These are phyloP conservation scores for Oldenlandia corymbosa DNA, from an alignment of 257 asterid genomes.

Conservation along the genomic window DNA sequence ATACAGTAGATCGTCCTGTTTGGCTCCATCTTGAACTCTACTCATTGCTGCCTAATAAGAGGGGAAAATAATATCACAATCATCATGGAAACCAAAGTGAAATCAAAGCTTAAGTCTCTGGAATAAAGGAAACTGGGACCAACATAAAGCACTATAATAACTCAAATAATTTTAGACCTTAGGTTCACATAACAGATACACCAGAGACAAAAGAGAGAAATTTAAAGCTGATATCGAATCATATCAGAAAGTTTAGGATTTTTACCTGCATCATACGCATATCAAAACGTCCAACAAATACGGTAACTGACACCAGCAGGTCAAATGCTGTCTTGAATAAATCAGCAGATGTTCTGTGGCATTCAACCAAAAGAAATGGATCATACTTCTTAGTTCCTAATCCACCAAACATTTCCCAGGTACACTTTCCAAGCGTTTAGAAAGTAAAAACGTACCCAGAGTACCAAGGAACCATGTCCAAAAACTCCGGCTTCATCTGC, in stretches of 20 bases:
- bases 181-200: not conserved
- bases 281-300: slow-evolving; percentile 99
- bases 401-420: not conserved
- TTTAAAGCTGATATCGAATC: too few relatives aligned
- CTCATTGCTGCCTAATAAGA: slow-evolving; percentile 88
- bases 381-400: not conserved
- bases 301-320: slow-evolving; percentile 90
- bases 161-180: not conserved
- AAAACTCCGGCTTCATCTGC: slow-evolving; percentile 91
- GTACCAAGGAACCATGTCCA: slow-evolving; percentile 99
- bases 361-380: slow-evolving; percentile 14
- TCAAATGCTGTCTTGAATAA: slow-evolving; percentile 96
- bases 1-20: slow-evolving; percentile 77
- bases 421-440: not conserved
- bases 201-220: not conserved
- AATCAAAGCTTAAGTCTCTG: not conserved
- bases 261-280: slow-evolving; percentile 99
- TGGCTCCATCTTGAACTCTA: slow-evolving; percentile 69
- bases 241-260: not conserved
- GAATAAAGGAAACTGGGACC: not conserved
- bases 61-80: not conserved
- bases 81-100: not conserved
- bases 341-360: slow-evolving; percentile 92
- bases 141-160: not conserved
- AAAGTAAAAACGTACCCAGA: slow-evolving; percentile 58